Conservation (phyloP, 2,329 filamentous ascomycete species). For the Stachybotrys chlorohalonatus region DNA sequence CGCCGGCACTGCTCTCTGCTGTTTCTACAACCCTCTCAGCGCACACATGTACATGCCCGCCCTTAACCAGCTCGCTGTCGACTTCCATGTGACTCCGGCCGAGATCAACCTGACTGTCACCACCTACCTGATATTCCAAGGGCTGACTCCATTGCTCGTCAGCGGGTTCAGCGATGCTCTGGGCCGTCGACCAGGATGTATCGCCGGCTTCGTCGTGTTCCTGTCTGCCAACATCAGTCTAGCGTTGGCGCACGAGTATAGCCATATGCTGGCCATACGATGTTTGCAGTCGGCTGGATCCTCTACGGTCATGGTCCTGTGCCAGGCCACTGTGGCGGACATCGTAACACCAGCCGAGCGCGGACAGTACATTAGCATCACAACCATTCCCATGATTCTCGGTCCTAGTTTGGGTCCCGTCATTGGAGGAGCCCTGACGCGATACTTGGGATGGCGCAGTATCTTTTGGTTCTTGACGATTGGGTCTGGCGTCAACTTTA, state of each 20-base stretch:
- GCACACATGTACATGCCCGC: constrained; percentile 33
- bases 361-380: constrained; percentile 18
- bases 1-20: neutral
- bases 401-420: constrained; percentile 34
- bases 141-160: constrained; percentile 40
- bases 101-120: constrained; percentile 35
- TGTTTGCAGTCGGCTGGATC: constrained; percentile 38
- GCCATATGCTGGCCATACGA: constrained; percentile 32
- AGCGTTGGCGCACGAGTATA: constrained; percentile 31
- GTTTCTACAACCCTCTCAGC: neutral
- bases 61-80: constrained; percentile 31
- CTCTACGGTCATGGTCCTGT: constrained; percentile 24
- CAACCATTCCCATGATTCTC: constrained; percentile 18
- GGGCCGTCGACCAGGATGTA: constrained; percentile 35
- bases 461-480: constrained; percentile 12
- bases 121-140: constrained; percentile 44
- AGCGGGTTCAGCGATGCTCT: constrained; percentile 37
- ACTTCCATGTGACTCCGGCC: constrained; percentile 28
- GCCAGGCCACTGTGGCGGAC: constrained; percentile 22
- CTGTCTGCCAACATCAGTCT: constrained; percentile 36
- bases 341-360: constrained; percentile 17
- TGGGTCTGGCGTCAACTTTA: constrained; percentile 5
- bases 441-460: constrained; percentile 9
- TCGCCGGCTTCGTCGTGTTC: constrained; percentile 36
- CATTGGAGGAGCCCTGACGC: constrained; percentile 29